phyloP scores from a whole-genome alignment of 495 filamentous ascomycete genomes.

The Tirmania nivea region DNA sequence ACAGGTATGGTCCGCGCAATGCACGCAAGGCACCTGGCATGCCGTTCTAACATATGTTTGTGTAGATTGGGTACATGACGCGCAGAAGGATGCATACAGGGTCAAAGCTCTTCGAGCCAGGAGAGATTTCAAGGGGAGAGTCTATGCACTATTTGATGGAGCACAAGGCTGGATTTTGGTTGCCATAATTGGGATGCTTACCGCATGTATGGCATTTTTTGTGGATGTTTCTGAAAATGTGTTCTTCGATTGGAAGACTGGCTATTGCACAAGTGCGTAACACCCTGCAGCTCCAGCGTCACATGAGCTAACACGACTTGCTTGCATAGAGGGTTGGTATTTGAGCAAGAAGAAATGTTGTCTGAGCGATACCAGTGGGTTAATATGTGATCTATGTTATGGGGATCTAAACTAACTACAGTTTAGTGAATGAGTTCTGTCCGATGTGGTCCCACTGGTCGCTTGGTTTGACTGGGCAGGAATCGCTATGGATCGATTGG shows the following conservation, averaged over 20 bases:
- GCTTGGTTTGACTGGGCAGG: slow-evolving; percentile 12
- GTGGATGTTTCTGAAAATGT: slow-evolving; percentile 69
- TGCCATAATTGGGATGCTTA: slow-evolving; percentile 71
- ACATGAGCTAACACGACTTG: not conserved
- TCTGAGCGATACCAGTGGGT: slow-evolving; percentile 27
- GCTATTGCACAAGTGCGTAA: slow-evolving; percentile 43
- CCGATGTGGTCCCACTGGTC: slow-evolving; percentile 20
- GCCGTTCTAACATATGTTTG: slow-evolving; percentile 3
- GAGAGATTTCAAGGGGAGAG: slow-evolving; percentile 63
- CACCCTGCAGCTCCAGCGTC: slow-evolving; percentile 1
- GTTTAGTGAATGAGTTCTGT: slow-evolving; percentile 16
- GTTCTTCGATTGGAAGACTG: slow-evolving; percentile 77
- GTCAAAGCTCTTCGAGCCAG: slow-evolving; percentile 60
- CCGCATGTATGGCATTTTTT: slow-evolving; percentile 67
- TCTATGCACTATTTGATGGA: slow-evolving; percentile 60
- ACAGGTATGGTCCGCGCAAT: slow-evolving; percentile 25
- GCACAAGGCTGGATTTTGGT: slow-evolving; percentile 90
- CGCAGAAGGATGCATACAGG: slow-evolving; percentile 80
- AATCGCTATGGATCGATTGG: slow-evolving; percentile 43
- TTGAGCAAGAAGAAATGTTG: slow-evolving; percentile 61
- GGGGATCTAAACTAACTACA: not conserved
- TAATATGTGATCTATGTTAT: not conserved
- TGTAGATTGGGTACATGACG: slow-evolving; percentile 86
- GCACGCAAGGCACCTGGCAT: no score
- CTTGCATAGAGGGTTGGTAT: slow-evolving; percentile 33